phyloP scores from a whole-genome alignment of 371 early-diverging fungal species.

The Rhizopus sp. region DNA sequence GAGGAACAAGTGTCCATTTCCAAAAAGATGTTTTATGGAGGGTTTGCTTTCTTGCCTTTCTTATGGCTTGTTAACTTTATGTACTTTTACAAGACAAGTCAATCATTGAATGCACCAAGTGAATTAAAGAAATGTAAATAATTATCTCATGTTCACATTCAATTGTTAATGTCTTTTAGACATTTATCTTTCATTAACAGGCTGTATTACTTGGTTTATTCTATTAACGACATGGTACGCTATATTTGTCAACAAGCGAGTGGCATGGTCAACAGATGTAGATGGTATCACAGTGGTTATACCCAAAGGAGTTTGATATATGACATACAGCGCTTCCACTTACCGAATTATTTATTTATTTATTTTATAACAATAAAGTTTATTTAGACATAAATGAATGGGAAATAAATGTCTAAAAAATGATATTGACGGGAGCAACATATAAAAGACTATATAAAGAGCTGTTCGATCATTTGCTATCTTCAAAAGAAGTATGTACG shows the following conservation, averaged over 20 bases:
- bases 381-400: no score
- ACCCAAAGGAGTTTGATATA: conserved; percentile 51
- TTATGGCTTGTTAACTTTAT: conserved; percentile 64
- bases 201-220: conserved; percentile 51
- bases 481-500: conserved; percentile 9
- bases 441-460: no score
- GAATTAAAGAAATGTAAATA: conserved; percentile 52
- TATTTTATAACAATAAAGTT: no score
- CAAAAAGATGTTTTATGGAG: conserved; percentile 63
- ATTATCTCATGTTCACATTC: neutral
- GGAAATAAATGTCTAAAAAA: no score
- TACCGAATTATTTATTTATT: no score
- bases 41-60: conserved; percentile 60
- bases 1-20: conserved; percentile 57
- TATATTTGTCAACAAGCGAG: conserved; percentile 54
- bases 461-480: no score
- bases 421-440: no score
- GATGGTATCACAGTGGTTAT: conserved; percentile 62
- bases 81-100: conserved; percentile 51
- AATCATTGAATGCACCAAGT: conserved; percentile 36
- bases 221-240: conserved; percentile 58
- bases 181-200: conserved; percentile 49
- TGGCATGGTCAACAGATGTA: conserved; percentile 51
- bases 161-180: conserved; percentile 31
- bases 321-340: no score